Percentiles rank a stretch among this genome's conserved stretches.
These are phyloP conservation scores for Cucurbita moschata DNA, from an alignment of 306 rosid species.

Conservation along the genomic window DNA sequence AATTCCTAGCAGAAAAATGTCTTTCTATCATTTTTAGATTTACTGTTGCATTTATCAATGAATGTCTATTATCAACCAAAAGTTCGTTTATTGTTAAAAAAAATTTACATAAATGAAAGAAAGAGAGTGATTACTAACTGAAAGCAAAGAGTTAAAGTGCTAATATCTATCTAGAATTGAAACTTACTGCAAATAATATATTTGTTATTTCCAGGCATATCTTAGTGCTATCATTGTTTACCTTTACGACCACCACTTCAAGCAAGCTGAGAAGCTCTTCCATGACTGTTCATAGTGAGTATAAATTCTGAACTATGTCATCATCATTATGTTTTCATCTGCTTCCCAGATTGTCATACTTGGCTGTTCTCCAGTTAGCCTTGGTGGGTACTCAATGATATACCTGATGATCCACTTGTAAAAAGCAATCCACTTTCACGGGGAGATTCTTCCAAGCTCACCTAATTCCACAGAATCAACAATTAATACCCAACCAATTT, in stretches of 20 bases:
- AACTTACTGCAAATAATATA: not conserved
- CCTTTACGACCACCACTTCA: slow-evolving; percentile 71
- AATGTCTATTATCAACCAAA: not conserved
- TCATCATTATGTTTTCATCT: not conserved
- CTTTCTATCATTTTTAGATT: not conserved
- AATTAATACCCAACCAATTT: not conserved
- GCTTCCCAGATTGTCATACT: not conserved
- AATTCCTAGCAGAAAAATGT: not conserved
- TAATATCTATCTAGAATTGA: not conserved
- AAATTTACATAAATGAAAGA: not conserved
- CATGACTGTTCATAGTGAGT: slow-evolving; percentile 91
- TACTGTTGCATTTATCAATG: not conserved
- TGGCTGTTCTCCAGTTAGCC: not conserved
- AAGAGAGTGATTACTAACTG: not conserved
- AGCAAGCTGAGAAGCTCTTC: slow-evolving; percentile 90
- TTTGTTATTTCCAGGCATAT: slow-evolving; percentile 58
- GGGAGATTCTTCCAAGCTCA: slow-evolving; percentile 55
- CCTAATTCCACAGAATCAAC: slow-evolving; percentile 22
- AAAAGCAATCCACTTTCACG: slow-evolving; percentile 2
- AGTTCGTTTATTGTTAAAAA: not conserved
- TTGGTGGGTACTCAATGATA: not conserved
- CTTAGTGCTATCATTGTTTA: slow-evolving; percentile 71
- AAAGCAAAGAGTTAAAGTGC: not conserved
- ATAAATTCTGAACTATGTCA: not conserved
- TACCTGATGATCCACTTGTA: not conserved